phyloP scores from a whole-genome alignment of 75 land plant genomes.

The Larix kaempferi region DNA sequence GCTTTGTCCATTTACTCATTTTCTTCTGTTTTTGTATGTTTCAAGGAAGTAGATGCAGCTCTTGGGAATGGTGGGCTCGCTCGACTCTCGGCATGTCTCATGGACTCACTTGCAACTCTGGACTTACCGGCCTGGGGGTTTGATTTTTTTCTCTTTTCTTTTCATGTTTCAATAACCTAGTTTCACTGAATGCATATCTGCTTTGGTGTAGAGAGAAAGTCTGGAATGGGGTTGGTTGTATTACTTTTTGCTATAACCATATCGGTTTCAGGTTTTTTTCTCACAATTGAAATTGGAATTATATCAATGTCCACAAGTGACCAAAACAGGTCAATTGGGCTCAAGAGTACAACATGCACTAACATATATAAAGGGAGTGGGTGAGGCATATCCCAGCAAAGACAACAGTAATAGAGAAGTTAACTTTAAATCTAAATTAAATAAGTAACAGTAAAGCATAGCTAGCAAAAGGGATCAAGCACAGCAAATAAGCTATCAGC shows the following conservation, averaged over 20 bases:
- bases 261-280: not conserved
- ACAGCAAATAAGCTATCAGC: not conserved
- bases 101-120: constrained; percentile 76
- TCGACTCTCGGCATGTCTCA: constrained; percentile 78
- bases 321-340: no score
- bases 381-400: no score
- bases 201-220: not conserved
- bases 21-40: not conserved
- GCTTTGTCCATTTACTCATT: not conserved
- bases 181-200: not conserved
- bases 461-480: no score
- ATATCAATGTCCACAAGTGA: no score
- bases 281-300: no score
- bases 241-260: no score
- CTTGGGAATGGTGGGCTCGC: constrained; percentile 88
- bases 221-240: not conserved
- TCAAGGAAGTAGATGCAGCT: constrained; percentile 80
- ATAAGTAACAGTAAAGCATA: no score
- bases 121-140: constrained; percentile 90
- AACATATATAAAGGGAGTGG: no score
- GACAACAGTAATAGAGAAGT: no score
- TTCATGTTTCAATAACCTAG: not conserved
- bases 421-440: no score
- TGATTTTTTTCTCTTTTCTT: not conserved
- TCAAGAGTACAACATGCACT: no score